A percentile compares a stretch with the other conserved stretches of the same genome.
phyloP scores from a whole-genome alignment of 768 basidiomycete genomes.

The Russula foetens region DNA sequence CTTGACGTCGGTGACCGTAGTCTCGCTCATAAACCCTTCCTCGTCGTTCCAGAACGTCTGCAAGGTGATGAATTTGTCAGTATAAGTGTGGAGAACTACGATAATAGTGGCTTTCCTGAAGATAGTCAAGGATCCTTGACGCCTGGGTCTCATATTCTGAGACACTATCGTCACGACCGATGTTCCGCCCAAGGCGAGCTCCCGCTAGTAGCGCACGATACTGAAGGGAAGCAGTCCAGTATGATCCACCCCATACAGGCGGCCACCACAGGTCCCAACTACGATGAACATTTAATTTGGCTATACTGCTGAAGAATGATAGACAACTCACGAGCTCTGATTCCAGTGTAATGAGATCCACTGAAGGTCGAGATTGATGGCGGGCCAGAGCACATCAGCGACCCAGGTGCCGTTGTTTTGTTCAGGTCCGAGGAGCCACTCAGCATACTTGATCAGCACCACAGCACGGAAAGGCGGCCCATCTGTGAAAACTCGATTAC shows the following conservation, averaged over 20 bases:
- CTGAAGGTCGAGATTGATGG: slow-evolving; percentile 13
- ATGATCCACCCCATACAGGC: slow-evolving; percentile 8
- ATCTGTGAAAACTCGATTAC: background rate
- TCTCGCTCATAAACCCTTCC: slow-evolving; percentile 10
- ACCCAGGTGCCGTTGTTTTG: slow-evolving; percentile 9
- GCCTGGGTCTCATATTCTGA: background rate
- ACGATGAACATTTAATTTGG: background rate
- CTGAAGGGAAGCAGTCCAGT: slow-evolving; percentile 11
- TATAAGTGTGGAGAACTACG: background rate
- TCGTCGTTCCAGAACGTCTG: slow-evolving; percentile 15
- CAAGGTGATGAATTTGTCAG: background rate
- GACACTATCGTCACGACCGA: background rate
- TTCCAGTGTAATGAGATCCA: slow-evolving; percentile 10
- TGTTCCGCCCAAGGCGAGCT: slow-evolving; percentile 3
- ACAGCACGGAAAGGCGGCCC: slow-evolving; percentile 5
- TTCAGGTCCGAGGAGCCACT: slow-evolving; percentile 5
- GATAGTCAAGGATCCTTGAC: slow-evolving; percentile 10
- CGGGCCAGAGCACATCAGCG: slow-evolving; percentile 5
- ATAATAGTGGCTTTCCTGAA: slow-evolving; percentile 1
- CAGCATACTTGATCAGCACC: slow-evolving; percentile 10
- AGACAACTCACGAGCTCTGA: slow-evolving; percentile 7
- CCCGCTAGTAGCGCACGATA: slow-evolving; percentile 5
- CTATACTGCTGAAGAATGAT: background rate
- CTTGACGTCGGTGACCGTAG: slow-evolving; percentile 5
- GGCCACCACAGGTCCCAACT: slow-evolving; percentile 14